Base-by-base conservation (phyloP, 2,329 filamentous ascomycete genomes). In the Curvularia hawaiiensis region DNA sequence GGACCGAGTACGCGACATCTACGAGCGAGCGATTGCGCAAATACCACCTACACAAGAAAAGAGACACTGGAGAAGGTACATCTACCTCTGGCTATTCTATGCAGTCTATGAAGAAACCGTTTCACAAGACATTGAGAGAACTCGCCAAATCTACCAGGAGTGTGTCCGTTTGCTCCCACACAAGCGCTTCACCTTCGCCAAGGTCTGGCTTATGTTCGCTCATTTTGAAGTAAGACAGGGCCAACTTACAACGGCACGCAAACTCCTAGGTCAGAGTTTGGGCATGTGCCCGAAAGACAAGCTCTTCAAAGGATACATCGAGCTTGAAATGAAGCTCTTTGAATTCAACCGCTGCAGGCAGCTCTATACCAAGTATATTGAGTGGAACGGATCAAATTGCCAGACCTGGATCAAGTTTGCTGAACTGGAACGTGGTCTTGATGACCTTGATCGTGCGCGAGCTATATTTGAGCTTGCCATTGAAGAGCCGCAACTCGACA, bases 61-160 rank as follows among this genome's bases (percentile, higher is more conserved):
- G 82, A 87, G 95, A 46, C 93, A 98, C 76, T 99, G 95, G 95
- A 85, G 95, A 64, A 85, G 95, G 35, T 99, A 99, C 77, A 96
- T 99, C 59, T 99, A 98, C 73, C 84, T 99, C 1, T 99, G 94
- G 92, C 86, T 98, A 43, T 97, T 98, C 79, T 99, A 98, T 77
- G 95, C 95, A 10, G 80, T 97, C 18, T 98, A 90, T 86, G 95
- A 98, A 75, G 95, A 99, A 77, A 88, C 91, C 76, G 89, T 94
- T 62, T 89, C 88, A 35, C 88, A 89, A 65, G 92, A 98, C 69
- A 72, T 86, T 24, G 86, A 90, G 26, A 86, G 95, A 44, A 91
- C 94, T 20, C 85, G 90, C 18, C 91, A 97, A 73, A 92, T 99
- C 60, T 99, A 98, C 79, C 87, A 89, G 65, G 91, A 95, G 64